phyloP scores from a whole-genome alignment of 495 filamentous ascomycete species.

The Pyrenopolyporus hunteri region DNA sequence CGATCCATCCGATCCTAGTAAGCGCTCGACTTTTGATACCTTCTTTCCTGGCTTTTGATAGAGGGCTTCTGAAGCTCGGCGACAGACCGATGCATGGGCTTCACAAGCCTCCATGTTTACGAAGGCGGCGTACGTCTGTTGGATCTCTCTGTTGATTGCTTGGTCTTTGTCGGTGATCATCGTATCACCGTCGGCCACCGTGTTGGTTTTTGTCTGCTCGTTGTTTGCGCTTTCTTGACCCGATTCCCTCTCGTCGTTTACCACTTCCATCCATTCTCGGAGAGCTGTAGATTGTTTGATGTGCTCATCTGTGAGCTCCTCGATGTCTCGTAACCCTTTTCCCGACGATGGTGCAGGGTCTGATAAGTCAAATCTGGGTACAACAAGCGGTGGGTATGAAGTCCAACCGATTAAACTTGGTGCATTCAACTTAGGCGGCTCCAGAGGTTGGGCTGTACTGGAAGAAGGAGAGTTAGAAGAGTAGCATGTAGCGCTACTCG shows the following conservation, averaged over 20 bases:
- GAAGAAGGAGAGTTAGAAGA: too few relatives aligned
- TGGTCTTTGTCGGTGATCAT: conserved; percentile 1
- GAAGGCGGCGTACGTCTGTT: conserved; percentile 19
- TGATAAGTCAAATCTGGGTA: neutral
- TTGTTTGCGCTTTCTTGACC: neutral
- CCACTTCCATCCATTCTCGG: conserved; percentile 17
- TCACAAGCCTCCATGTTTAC: conserved; percentile 12
- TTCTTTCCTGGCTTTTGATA: neutral
- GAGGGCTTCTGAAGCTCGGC: neutral
- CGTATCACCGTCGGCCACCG: neutral
- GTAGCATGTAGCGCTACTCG: too few relatives aligned
- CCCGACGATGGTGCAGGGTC: neutral
- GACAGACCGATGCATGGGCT: conserved; percentile 10
- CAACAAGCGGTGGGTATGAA: conserved; percentile 1
- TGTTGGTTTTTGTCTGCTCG: neutral
- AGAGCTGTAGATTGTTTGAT: conserved; percentile 28
- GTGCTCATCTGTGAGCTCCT: conserved; percentile 8
- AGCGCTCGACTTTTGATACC: conserved; percentile 17
- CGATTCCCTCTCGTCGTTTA: conserved; percentile 9
- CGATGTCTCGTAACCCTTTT: conserved; percentile 8
- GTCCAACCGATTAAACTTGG: neutral
- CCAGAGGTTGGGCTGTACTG: neutral
- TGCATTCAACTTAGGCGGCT: neutral
- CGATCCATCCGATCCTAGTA: conserved; percentile 21
- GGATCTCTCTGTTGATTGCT: conserved; percentile 21